Evolutionary conservation across 2,329 filamentous ascomycete species (phyloP), one percentile per base, ranked within the genome.

Genomic region (Arachnomyces sp.): DNA sequence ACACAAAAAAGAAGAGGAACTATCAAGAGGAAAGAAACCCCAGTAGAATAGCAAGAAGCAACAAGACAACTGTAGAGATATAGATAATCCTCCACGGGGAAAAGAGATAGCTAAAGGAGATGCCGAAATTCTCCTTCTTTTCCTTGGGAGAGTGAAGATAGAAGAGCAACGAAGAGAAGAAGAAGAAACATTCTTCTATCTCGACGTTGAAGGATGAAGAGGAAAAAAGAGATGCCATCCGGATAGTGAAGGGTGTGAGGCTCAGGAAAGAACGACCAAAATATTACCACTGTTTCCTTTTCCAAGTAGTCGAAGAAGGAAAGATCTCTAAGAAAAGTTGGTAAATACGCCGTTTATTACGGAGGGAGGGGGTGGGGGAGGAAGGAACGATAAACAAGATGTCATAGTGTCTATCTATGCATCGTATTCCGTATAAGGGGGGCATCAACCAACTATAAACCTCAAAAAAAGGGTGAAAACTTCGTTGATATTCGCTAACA

Each of bases 121-220:
- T 16, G 36, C 25, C 31, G 21, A 9, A 31, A 40, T 18, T 25
- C 34, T 44, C 38, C 35, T 36, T 29, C 35, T 34, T 39, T 42
- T 43, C 47, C 51, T 50, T 51, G 46, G 41, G 30, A 28, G 39
- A 40, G 33, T 49, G 38, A 43, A 48, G 44, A 44, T 42, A 43
- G 34, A 44, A 53, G 42, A 45, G 35, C 46, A 45, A 50, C 38
- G 39, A 36, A 43, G 45, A 48, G 46, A 50, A 49, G 45, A 49
- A 45, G 49, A 47, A 46, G 53, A 43, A 45, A 51, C 44, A 46
- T 44, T 38, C 39, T 48, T 38, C 44, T 30, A 38, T 21, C 18
- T 21, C 18, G 30, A 34, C 33, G 42, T 5, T 9, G 21, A 25
- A 9, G 44, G 17, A 49, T 45, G 41, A 40, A 45, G 33, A 9